Evolutionary conservation across 768 basidiomycete species (phyloP).

Genomic region (Cystofilobasidium bisporidii): DNA sequence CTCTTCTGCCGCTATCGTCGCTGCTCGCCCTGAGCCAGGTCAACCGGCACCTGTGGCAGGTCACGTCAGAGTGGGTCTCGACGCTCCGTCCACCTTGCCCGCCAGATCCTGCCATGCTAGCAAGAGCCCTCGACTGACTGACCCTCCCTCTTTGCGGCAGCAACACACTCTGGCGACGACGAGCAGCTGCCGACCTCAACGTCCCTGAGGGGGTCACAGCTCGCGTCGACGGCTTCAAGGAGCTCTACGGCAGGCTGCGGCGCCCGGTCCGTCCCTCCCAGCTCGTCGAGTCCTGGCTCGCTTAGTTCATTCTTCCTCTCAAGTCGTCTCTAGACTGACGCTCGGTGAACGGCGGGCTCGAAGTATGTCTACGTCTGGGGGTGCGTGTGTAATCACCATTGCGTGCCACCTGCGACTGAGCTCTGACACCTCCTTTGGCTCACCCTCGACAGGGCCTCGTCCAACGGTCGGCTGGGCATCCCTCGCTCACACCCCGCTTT

Average conservation of each 20-base stretch:
- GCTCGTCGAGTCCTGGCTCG: too few species aligned
- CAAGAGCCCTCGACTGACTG: not conserved
- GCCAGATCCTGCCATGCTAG: not conserved
- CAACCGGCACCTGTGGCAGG: constrained; percentile 2
- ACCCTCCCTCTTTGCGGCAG: not conserved
- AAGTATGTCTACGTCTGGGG: constrained; percentile 20
- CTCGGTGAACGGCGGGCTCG: too few species aligned
- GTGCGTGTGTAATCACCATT: not conserved
- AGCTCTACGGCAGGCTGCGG: constrained; percentile 17
- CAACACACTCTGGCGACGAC: constrained; percentile 15
- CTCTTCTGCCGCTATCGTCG: not conserved
- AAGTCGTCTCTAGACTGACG: too few species aligned
- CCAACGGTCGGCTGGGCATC: constrained; percentile 22
- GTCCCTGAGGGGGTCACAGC: constrained; percentile 16
- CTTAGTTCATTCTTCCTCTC: not conserved
- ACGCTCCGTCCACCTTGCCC: not conserved
- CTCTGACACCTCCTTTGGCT: not conserved
- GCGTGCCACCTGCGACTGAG: not conserved
- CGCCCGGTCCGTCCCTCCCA: not conserved
- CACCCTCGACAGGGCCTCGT: not conserved
- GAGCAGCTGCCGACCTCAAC: constrained; percentile 12
- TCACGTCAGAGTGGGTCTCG: constrained; percentile 12
- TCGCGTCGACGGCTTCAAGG: constrained; percentile 16
- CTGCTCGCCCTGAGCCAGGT: constrained; percentile 2
- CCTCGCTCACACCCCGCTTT: constrained; percentile 15